A percentile compares a stretch with the other conserved stretches of the same genome.
phyloP scores from a whole-genome alignment of 2,329 filamentous ascomycete genomes.

The Ilyonectria mors-panacis region DNA sequence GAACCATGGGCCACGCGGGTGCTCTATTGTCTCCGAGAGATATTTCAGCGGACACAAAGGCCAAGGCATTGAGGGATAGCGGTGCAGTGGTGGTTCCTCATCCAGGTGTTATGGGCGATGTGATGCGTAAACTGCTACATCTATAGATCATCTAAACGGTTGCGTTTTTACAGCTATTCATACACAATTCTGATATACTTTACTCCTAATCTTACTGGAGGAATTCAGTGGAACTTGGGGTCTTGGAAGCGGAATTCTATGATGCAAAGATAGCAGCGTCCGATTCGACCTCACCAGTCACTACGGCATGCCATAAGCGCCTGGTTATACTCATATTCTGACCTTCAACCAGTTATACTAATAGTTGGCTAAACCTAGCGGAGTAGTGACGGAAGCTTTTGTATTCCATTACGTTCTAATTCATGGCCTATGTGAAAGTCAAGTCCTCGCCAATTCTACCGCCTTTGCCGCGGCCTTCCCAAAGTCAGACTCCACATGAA shows the following conservation, averaged over 20 bases:
- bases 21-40: conserved; percentile 64
- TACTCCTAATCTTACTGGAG: too few relatives aligned
- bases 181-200: neutral
- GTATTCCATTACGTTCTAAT: neutral
- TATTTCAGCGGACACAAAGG: conserved; percentile 52
- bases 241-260: too few relatives aligned
- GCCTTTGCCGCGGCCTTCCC: conserved; percentile 50
- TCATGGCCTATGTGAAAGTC: neutral
- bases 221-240: too few relatives aligned
- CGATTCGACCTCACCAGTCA: too few relatives aligned
- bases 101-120: conserved; percentile 55
- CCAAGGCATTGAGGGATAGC: conserved; percentile 51
- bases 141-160: conserved; percentile 18
- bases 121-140: conserved; percentile 53
- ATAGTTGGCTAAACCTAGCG: too few relatives aligned
- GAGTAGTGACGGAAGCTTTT: neutral
- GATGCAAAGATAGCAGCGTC: too few relatives aligned
- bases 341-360: too few relatives aligned
- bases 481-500: conserved; percentile 56
- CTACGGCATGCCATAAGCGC: too few relatives aligned
- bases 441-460: conserved; percentile 46
- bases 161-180: neutral
- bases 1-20: conserved; percentile 82
- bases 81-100: conserved; percentile 57
- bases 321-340: too few relatives aligned